Evolutionary conservation across 2,329 filamentous ascomycete species (phyloP), one percentile per base, ranked within the genome.

Genomic region (Neoarthrinium moseri): DNA sequence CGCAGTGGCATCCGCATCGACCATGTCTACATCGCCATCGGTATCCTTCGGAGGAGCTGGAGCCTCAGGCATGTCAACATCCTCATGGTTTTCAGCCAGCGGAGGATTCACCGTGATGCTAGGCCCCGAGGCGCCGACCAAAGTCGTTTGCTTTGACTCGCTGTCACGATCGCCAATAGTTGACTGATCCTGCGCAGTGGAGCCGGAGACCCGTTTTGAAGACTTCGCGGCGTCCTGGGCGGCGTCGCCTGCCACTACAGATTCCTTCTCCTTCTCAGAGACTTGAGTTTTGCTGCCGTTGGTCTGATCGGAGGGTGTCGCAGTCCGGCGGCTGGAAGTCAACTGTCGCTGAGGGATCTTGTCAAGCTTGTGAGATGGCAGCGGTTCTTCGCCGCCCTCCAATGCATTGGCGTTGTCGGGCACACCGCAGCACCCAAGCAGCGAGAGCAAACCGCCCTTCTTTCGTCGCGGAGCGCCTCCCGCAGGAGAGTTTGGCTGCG

Each of bases 11-110:
- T 79, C 76, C 33, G 73, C 74, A 63, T 89, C 86, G 27, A 75
- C 74, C 81, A 89, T 89, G 45, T 83, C 75, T 45, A 85, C 73
- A 63, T 89, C 84, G 21, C 80, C 76, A 54, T 84, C 80, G 4
- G 78, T 64, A 50, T 73, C 66, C 52, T 70, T 72, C 34, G 67
- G 53, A 43, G 68, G 62, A 34, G 67, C 54, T 44, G 68, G 61
- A 36, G 69, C 58, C 36, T 60, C 65, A 8, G 66, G 62, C 36
- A 65, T 61, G 30, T 48, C 45, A 34, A 55, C 71, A 46, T 65
- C 64, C 39, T 68, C 60, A 20, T 68, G 65, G 50, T 50, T 55
- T 24, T 64, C 61, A 24, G 52, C 44, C 17, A 57, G 49, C 3
- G 70, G 69, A 8, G 70, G 61, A 20, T 73, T 69, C 13, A 73